Evolutionary conservation across 2,329 filamentous ascomycete genomes (phyloP).

Genomic region (Paracamarosporium sp.): DNA sequence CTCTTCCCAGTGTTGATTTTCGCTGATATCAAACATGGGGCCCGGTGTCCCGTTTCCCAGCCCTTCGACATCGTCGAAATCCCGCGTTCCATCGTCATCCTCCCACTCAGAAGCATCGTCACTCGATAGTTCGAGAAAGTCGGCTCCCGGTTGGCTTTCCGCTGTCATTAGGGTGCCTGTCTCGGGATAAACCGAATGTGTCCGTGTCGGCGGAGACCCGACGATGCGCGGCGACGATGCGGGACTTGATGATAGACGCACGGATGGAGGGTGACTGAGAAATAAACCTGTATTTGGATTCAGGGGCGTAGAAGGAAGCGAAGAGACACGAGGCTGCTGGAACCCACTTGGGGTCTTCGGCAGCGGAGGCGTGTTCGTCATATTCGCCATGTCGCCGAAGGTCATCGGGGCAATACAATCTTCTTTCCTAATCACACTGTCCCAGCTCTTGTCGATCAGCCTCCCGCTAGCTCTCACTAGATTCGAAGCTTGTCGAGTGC

Average conservation of each 20-base stretch:
- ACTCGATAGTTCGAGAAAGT: slow-evolving; percentile 40
- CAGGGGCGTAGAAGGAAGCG: slow-evolving; percentile 18
- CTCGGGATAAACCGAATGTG: slow-evolving; percentile 29
- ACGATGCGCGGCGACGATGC: slow-evolving; percentile 38
- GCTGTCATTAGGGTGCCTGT: slow-evolving; percentile 32
- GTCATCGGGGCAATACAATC: too few species aligned
- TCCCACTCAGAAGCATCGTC: slow-evolving; percentile 30
- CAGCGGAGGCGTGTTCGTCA: slow-evolving; percentile 6
- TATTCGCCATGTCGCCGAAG: neutral
- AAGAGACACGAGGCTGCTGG: slow-evolving; percentile 16
- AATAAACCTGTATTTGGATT: slow-evolving; percentile 25
- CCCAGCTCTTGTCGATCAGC: neutral
- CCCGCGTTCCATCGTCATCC: slow-evolving; percentile 20
- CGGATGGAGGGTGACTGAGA: slow-evolving; percentile 27
- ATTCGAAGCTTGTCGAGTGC: neutral
- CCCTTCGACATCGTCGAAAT: slow-evolving; percentile 12
- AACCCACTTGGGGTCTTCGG: slow-evolving; percentile 7
- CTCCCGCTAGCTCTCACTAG: neutral
- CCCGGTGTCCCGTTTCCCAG: neutral
- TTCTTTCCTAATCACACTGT: neutral
- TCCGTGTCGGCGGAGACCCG: slow-evolving; percentile 23
- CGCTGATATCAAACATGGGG: neutral
- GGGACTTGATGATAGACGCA: slow-evolving; percentile 35
- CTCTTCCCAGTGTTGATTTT: slow-evolving; percentile 11
- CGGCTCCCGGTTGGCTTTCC: slow-evolving; percentile 23